phyloP scores from a whole-genome alignment of 2,329 filamentous ascomycete genomes.

The Aspergillus vadensis region DNA sequence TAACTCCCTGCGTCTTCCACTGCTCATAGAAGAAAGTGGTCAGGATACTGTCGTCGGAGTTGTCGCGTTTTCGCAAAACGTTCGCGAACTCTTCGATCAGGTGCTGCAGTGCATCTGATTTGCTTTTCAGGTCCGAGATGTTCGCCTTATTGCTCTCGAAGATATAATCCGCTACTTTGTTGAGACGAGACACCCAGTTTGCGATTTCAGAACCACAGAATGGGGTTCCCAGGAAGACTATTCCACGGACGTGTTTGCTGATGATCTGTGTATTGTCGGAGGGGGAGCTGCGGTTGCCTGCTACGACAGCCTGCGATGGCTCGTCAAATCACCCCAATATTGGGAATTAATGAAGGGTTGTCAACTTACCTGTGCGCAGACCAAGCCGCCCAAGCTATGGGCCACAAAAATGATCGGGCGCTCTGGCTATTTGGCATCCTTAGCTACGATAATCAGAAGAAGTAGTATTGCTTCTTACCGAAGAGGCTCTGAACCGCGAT shows the following conservation, averaged over 20 bases:
- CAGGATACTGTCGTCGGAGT: background rate
- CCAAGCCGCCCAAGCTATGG: background rate
- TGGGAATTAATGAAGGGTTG: background rate
- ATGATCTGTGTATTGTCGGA: background rate
- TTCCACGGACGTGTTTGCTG: background rate
- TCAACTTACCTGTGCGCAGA: background rate
- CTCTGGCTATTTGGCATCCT: background rate
- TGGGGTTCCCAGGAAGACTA: background rate
- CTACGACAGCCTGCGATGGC: background rate
- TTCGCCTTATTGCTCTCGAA: background rate
- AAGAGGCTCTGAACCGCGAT: background rate
- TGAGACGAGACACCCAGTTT: background rate
- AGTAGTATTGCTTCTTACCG: background rate
- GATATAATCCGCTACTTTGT: background rate
- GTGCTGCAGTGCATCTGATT: background rate
- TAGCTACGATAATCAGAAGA: background rate
- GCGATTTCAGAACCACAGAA: background rate
- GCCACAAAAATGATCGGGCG: background rate
- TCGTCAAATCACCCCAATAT: too few species aligned
- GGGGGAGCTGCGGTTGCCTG: background rate
- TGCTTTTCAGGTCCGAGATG: background rate
- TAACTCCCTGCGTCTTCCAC: background rate
- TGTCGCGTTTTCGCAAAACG: background rate
- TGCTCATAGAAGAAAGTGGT: background rate
- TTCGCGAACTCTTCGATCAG: background rate